phyloP scores from a whole-genome alignment of 257 asterid species.

The Forsythia viridissima region DNA sequence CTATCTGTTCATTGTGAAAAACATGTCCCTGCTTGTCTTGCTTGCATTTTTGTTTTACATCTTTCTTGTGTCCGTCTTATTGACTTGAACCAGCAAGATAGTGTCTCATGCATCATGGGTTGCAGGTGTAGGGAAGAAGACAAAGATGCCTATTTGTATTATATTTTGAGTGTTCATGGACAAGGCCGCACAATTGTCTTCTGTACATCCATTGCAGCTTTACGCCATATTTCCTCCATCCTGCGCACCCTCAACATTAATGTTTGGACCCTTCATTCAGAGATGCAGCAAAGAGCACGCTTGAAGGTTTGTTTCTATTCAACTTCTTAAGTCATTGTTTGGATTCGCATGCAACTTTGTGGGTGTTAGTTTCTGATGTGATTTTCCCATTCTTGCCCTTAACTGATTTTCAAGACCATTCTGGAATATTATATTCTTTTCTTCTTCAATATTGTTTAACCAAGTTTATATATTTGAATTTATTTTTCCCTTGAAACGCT shows the following conservation, averaged over 20 bases:
- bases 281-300: conserved; percentile 99
- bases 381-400: background rate
- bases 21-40: conserved; percentile 6
- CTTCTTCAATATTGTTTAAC: too few species aligned
- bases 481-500: too few species aligned
- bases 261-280: conserved; percentile 86
- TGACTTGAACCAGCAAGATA: conserved; percentile 5
- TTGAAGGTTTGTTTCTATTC: conserved; percentile 57
- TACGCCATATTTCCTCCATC: conserved; percentile 81
- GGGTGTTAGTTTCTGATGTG: background rate
- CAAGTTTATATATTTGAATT: too few species aligned
- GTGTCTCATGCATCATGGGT: conserved; percentile 23
- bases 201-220: conserved; percentile 95
- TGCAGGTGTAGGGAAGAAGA: conserved; percentile 93
- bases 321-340: conserved; percentile 13
- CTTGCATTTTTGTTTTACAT: background rate
- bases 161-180: conserved; percentile 81
- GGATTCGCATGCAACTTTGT: conserved; percentile 7
- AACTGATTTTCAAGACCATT: background rate
- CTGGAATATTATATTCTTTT: too few species aligned
- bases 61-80: conserved; percentile 16
- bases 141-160: conserved; percentile 90
- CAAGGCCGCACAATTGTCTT: conserved; percentile 91
- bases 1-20: background rate
- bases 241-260: conserved; percentile 65